Evolutionary conservation across 140 eudicot species (phyloP), one percentile per base, ranked within the genome.

Genomic region (Cichorium intybus): DNA sequence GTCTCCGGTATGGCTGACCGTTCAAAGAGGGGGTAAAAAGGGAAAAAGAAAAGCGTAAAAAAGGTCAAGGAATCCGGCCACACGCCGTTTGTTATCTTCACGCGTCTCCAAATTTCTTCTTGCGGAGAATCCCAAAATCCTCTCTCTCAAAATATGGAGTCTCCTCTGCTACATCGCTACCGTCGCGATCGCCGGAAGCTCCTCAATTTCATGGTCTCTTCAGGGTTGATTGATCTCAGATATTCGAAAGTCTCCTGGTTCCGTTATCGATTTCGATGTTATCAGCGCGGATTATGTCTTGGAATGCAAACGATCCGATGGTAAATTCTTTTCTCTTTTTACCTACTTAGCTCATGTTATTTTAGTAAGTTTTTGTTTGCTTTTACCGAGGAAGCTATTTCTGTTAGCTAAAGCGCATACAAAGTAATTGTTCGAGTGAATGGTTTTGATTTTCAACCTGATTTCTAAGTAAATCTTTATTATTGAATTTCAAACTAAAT

Each of bases 131-230:
- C 71, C 62, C 47, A 75, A 64, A 56, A n/a, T n/a, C 31, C 62
- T 53, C 29, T 58, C 31, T 63, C 72, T 51, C 33, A 14, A 16
- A 15, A 15, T 55, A 41, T 57, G 96, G 82, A 78, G 45, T 60
- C 77, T 28, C 56, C 82, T 2, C 41, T 84, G 65, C 67, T 79
- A 2, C 77, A 84, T 15, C 85, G 81, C 14, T 85, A 77, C 80
- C 90, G 98, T 10, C 50, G 68, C 66, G 99, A 92, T 81, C 95
- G 99, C 62, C 87, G 87, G 45, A 88, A 88, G 79, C 93, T 92
- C 5, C 86, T 92, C 7, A 74, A 88, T 27, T 85, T 78, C 71
- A 72, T 92, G 2, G 16, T 88, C 1, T 82, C 98, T 2, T 77
- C 95, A 6, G 87, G 82, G 37, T 65, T 82, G n/a, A n/a, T n/a